Evolutionary conservation across 176 grass and related monocot genomes (phyloP).

Genomic region (Hsuehochloa calcarea): DNA sequence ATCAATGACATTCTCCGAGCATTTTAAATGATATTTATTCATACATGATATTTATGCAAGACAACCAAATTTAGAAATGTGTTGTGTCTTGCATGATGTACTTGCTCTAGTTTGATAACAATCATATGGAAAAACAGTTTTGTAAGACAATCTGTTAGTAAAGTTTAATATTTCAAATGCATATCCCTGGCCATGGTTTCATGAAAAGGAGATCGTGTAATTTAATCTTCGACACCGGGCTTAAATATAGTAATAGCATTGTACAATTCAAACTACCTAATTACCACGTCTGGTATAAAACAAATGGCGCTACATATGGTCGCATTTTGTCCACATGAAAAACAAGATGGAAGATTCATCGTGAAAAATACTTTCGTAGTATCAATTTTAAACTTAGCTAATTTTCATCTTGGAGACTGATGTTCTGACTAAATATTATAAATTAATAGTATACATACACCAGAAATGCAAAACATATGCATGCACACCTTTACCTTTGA

Average conservation of each 20-base stretch:
- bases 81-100: background rate
- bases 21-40: background rate
- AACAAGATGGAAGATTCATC: background rate
- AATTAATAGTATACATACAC: background rate
- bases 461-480: background rate
- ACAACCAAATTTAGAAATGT: background rate
- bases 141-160: background rate
- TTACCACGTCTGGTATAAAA: background rate
- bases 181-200: background rate
- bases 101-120: background rate
- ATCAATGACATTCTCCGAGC: no score
- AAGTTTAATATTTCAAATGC: background rate
- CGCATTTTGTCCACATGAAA: background rate
- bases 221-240: background rate
- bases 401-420: no score
- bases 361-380: background rate
- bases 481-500: background rate
- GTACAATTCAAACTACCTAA: background rate
- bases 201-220: background rate
- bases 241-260: background rate
- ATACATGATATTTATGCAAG: background rate
- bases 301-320: background rate
- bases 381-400: no score
- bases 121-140: background rate
- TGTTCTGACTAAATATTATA: no score